Evolutionary conservation across 2,329 filamentous ascomycete genomes (phyloP), one percentile per base, ranked within the genome.

Genomic region (Botrytis cinerea): DNA sequence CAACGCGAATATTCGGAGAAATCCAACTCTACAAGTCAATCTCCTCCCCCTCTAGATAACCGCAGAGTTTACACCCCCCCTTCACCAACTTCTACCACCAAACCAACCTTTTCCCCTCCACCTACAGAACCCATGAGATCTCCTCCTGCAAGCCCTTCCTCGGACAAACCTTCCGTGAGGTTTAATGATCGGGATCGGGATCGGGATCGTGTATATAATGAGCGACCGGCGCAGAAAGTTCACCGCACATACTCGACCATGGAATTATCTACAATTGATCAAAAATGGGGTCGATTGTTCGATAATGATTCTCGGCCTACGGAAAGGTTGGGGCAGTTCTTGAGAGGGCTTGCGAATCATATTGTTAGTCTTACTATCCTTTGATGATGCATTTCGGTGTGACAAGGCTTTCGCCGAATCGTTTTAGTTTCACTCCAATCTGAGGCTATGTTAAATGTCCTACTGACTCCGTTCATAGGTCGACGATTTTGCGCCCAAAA

Each of bases 231-330:
- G 35, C 61, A 68, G 62, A 67, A 66, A 54, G 64, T 51, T 38
- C 71, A 62, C 18, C 73, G 78, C 35, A 78, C 77, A 74, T 80
- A 74, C 66, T 80, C 79, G 12, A 78, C 73, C 2, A 78, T 82
- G 46, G 88, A 89, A 74, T 80, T 86, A 75, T 90, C 87, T 1
- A 87, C 88, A 2, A 82, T 92, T 43, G 92, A 95, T 80, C 88
- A 87, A 79, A 90, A 91, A 79, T 97, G 94, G 94, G 92, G 93
- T 9, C 85, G 85, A 16, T 81, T 97, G 4, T 97, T 97, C 79
- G 89, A 92, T 64, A 84, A 85, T 4, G 85, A 90, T 43, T 92
- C 91, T 0, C 86, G 87, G 73, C 89, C 92, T 1, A 95, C 93
- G 0, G 82, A 85, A 66, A 86, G 93, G 70, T 85, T 95, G 25